Evolutionary conservation across 2,329 filamentous ascomycete genomes (phyloP).

Genomic region (Nemania diffusa): DNA sequence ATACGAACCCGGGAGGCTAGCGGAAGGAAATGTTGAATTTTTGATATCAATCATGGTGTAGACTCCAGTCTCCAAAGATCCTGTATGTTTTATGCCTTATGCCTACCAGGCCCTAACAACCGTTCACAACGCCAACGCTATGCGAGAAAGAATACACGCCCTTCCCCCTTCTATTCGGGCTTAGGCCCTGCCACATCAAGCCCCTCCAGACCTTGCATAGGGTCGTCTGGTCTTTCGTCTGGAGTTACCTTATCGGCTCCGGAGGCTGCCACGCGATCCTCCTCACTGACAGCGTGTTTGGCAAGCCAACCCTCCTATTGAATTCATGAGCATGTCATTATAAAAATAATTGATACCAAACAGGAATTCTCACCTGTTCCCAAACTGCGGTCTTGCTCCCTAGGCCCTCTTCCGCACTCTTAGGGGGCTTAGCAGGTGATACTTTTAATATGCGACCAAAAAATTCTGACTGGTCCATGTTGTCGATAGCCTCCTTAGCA

Average conservation of each 20-base stretch:
- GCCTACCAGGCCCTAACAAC: slow-evolving; percentile 34
- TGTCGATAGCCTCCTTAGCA: slow-evolving; percentile 95
- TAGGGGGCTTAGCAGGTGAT: slow-evolving; percentile 89
- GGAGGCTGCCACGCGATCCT: slow-evolving; percentile 73
- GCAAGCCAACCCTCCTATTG: slow-evolving; percentile 90
- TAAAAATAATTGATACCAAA: not conserved
- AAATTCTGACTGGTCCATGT: slow-evolving; percentile 97
- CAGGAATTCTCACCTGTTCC: slow-evolving; percentile 80
- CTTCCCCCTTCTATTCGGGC: slow-evolving; percentile 64
- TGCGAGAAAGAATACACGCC: slow-evolving; percentile 45
- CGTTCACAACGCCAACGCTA: slow-evolving; percentile 49
- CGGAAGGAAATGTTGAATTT: slow-evolving; percentile 41
- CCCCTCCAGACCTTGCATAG: slow-evolving; percentile 95
- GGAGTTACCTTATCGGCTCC: slow-evolving; percentile 59
- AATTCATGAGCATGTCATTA: slow-evolving; percentile 39
- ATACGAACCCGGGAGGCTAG: slow-evolving; percentile 37
- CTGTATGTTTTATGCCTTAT: slow-evolving; percentile 34
- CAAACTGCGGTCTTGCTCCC: slow-evolving; percentile 95
- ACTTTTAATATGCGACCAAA: slow-evolving; percentile 94
- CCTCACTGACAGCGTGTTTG: slow-evolving; percentile 85
- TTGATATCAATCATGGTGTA: slow-evolving; percentile 44
- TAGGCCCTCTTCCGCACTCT: slow-evolving; percentile 85
- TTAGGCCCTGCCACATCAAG: slow-evolving; percentile 94
- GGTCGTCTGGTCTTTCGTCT: slow-evolving; percentile 74
- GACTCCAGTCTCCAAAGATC: slow-evolving; percentile 40